Conservation (phyloP, 768 basidiomycete species). For the Tricholoma matsutake region DNA sequence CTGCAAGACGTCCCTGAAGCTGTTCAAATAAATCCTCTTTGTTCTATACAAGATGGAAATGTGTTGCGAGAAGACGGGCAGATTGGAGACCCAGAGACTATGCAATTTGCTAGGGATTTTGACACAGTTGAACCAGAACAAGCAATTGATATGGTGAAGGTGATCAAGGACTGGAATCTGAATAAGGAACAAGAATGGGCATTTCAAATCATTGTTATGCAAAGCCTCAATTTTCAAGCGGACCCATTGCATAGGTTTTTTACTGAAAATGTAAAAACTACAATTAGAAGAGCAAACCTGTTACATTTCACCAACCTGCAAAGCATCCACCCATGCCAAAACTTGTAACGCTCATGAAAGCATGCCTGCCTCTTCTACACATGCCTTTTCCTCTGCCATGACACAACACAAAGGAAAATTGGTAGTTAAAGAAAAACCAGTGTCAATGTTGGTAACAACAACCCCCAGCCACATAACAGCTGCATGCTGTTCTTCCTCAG, state of each 20-base stretch:
- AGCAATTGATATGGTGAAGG: not conserved
- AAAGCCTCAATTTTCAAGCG: not conserved
- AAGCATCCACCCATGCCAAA: no score
- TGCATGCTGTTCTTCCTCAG: no score
- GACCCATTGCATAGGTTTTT: not conserved
- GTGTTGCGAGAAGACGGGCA: not conserved
- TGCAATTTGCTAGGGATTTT: not conserved
- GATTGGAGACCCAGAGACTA: not conserved
- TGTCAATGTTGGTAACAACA: no score
- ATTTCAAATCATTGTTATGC: not conserved
- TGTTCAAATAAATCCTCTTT: constrained; percentile 11
- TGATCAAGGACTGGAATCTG: not conserved
- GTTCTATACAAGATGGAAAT: constrained; percentile 24
- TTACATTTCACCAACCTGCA: not conserved
- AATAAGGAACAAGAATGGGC: not conserved
- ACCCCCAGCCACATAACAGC: no score
- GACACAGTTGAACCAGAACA: not conserved
- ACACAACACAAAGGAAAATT: no score
- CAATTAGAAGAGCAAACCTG: not conserved
- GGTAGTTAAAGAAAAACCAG: no score
- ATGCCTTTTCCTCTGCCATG: no score
- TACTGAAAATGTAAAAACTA: constrained; percentile 26
- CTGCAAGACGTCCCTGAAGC: constrained; percentile 14
- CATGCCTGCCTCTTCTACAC: no score
- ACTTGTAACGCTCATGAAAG: no score